Base-by-base conservation (phyloP, 2,329 filamentous ascomycete species). In the Fusarium floridanum region DNA sequence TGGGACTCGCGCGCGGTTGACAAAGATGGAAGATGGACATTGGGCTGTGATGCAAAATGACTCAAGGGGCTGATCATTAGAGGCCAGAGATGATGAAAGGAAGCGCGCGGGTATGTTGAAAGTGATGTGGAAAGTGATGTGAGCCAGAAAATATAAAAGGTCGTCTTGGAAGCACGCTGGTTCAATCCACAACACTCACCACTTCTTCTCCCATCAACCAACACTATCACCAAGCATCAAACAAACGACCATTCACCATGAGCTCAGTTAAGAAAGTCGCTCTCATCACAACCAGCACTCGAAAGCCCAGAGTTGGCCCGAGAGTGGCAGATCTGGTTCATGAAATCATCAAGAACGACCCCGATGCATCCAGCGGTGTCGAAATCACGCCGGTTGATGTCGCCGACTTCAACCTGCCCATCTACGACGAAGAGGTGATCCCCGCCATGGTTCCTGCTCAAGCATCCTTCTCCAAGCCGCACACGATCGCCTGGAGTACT, bases 401-500 rank as follows among this genome's bases (percentile, higher is more conserved):
- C 10, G 66, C 70, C 6, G 62, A 77, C 29, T 77, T 76, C 34
- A 77, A 74, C 3, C 84, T 88, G 8, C 86, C 86, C 11, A 73
- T 88, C 8, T 86, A 79, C 61, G 82, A 87, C 72, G 86, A 89
- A 76, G 71, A 79, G 1, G 79, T 81, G 12, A 76, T 83, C 12
- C 86, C 85, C 0, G 79, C 79, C 17, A 79, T 82, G 71, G 81
- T 87, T 0, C 85, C 85, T 3, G 75, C 71, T 0, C 70, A 68
- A 7, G 73, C 77, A 11, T 66, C 68, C 2, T 87, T 85, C 76
- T 72, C 79, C 7, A 76, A 85, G 48, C 81, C 82, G n/a, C 82
- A 86, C 77, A 83, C 83, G 37, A 82, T 80, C n/a, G 79, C 77
- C 1, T 89, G 88, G 87, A 85, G 81, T 36, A 76, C 75, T 6